Evolutionary conservation across 805 yeast species (phyloP), one percentile per base, ranked within the genome.

Genomic region (Suhomyces canberraensis): DNA sequence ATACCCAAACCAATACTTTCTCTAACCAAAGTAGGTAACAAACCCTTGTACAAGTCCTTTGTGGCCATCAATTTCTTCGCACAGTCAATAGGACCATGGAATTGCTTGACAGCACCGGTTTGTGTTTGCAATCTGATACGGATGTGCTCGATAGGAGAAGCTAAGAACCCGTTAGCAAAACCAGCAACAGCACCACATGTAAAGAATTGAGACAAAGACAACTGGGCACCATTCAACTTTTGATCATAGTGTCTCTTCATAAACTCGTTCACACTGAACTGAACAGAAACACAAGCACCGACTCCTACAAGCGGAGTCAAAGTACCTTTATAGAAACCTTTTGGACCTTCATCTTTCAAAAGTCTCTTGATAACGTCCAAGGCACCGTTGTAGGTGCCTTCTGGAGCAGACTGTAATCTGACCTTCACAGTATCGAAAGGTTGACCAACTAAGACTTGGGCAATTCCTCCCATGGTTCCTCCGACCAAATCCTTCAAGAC

Each of bases 271-370:
- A 88, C 95, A 31, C 96, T 93, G 56, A 93, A 93, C 62, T 93
- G 98, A 27, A 91, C 85, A 7, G 96, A 86, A 9, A 93, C 97
- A 71, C 97, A 90, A 0, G 95, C 96, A 35, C 98, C 98, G n/a
- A 91, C 73, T 5, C 74, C 74, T 28, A 69, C 55, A 47, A 67
- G 60, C 5, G 73, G 72, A 11, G 73, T 69, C 52, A 69, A 63
- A 15, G 74, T 66, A 14, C 74, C 74, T 42, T 68, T 69, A 45
- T 68, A 69, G 45, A 69, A 67, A 0, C 70, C 74, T 25, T 49
- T 53, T 13, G 63, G 51, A 4, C 72, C 73, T 42, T 66, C 71
- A 34, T 58, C 57, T 27, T 71, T 69, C 25, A 91, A 29, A 37
- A 93, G 69, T 48, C 79, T 73, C 53, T 75, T 75, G 15, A 89